phyloP scores from a whole-genome alignment of 1,284 basidiomycete genomes.

The Austroboletus rostrupii region DNA sequence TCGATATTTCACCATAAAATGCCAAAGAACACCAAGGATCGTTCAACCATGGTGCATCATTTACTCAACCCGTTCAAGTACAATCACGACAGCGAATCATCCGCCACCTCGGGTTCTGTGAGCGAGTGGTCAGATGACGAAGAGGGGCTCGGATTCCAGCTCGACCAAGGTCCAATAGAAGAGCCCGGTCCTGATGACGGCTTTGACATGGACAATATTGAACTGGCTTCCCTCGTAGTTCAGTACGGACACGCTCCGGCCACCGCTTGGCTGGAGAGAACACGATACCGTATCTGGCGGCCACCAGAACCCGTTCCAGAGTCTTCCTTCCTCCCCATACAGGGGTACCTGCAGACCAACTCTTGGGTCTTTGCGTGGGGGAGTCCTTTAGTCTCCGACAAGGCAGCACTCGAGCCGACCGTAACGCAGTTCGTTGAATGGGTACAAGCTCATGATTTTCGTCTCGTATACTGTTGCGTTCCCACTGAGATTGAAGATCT shows the following conservation, averaged over 20 bases:
- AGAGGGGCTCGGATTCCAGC: not conserved
- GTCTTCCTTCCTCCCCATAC: constrained; percentile 42
- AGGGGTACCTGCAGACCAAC: constrained; percentile 31
- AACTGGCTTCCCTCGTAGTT: constrained; percentile 37
- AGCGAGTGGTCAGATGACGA: constrained; percentile 7
- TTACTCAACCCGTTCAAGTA: constrained; percentile 8
- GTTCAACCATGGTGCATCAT: constrained; percentile 6
- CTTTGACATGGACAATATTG: constrained; percentile 7
- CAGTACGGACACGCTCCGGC: constrained; percentile 40
- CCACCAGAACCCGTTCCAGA: constrained; percentile 30
- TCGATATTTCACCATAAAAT: not conserved
- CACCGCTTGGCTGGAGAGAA: constrained; percentile 45
- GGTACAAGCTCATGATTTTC: constrained; percentile 30
- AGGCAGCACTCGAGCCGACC: constrained; percentile 33
- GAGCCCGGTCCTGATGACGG: constrained; percentile 8
- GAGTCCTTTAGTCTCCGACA: constrained; percentile 40
- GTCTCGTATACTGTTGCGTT: constrained; percentile 41
- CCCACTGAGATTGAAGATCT: constrained; percentile 37
- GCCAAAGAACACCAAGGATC: not conserved
- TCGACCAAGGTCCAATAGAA: constrained; percentile 6
- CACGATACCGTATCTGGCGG: constrained; percentile 43
- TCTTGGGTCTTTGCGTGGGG: constrained; percentile 45
- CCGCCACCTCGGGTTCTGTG: not conserved
- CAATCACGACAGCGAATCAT: not conserved
- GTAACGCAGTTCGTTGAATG: constrained; percentile 36